Evolutionary conservation across 148 eudicot species (phyloP).

Genomic region (Suaeda aralocaspica): DNA sequence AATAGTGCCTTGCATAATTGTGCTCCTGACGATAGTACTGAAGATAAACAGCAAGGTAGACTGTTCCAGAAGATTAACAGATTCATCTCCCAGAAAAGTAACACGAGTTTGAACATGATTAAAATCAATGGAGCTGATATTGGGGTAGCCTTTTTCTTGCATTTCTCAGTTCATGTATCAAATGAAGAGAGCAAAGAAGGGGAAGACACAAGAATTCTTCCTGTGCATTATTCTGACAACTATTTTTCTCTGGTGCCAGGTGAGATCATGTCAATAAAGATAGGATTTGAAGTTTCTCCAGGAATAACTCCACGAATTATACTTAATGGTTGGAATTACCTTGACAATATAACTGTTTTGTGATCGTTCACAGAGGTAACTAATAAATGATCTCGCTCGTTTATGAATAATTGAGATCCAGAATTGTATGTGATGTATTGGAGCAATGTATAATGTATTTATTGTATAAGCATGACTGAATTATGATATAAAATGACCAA

Average conservation of each 20-base stretch:
- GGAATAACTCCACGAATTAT: slow-evolving; percentile 63
- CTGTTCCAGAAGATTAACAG: slow-evolving; percentile 43
- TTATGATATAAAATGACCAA: too few relatives aligned
- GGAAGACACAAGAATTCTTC: slow-evolving; percentile 81
- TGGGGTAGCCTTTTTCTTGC: slow-evolving; percentile 92
- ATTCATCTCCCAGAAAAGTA: slow-evolving; percentile 30
- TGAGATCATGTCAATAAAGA: slow-evolving; percentile 50
- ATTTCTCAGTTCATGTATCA: slow-evolving; percentile 71
- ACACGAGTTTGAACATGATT: slow-evolving; percentile 26
- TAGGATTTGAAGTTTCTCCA: slow-evolving; percentile 75
- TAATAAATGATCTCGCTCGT: too few relatives aligned
- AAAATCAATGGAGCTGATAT: slow-evolving; percentile 54
- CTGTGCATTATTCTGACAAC: slow-evolving; percentile 96
- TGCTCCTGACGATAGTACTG: not conserved
- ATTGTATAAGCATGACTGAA: too few relatives aligned
- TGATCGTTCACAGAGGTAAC: slow-evolving; percentile 15
- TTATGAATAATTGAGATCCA: too few relatives aligned
- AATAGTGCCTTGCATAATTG: slow-evolving; percentile 24
- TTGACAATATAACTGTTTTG: slow-evolving; percentile 36
- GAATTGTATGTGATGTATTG: too few relatives aligned
- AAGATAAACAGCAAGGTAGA: slow-evolving; percentile 30
- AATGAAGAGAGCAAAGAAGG: slow-evolving; percentile 50
- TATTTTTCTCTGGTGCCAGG: slow-evolving; percentile 91
- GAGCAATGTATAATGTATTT: too few relatives aligned
- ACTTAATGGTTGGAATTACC: slow-evolving; percentile 78